Evolutionary conservation across 352 stramenopile species (phyloP).

Genomic region (Plasmopara halstedii): DNA sequence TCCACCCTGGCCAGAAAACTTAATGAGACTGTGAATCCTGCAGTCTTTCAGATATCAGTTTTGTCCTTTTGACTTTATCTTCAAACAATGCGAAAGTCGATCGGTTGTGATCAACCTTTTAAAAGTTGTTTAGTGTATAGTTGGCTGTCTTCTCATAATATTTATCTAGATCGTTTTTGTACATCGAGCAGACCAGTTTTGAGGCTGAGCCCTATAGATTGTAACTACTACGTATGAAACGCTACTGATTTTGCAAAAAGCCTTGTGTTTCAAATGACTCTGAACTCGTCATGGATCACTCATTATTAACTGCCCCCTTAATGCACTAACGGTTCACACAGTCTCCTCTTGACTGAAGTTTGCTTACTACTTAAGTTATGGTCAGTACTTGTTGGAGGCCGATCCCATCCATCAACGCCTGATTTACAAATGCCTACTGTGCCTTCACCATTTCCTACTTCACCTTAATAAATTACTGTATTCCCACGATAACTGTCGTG

Average conservation of each 20-base stretch:
- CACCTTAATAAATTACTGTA: too few species aligned
- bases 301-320: not conserved
- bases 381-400: conserved; percentile 2
- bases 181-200: too few species aligned
- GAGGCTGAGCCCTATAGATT: too few species aligned
- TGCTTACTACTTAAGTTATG: not conserved
- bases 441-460: not conserved
- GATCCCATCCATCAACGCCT: not conserved
- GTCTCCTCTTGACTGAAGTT: not conserved
- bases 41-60: too few species aligned
- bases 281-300: not conserved
- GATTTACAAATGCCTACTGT: not conserved
- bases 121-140: too few species aligned
- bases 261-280: not conserved
- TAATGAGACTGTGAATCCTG: too few species aligned
- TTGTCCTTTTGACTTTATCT: too few species aligned
- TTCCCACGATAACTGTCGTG: not conserved
- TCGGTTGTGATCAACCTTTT: too few species aligned
- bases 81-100: too few species aligned
- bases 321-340: not conserved
- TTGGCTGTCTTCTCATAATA: too few species aligned
- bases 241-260: not conserved
- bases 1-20: too few species aligned
- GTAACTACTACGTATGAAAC: not conserved
- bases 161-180: too few species aligned